Base-by-base conservation (phyloP, 2,329 filamentous ascomycete genomes). In the Tolypocladium amazonense region DNA sequence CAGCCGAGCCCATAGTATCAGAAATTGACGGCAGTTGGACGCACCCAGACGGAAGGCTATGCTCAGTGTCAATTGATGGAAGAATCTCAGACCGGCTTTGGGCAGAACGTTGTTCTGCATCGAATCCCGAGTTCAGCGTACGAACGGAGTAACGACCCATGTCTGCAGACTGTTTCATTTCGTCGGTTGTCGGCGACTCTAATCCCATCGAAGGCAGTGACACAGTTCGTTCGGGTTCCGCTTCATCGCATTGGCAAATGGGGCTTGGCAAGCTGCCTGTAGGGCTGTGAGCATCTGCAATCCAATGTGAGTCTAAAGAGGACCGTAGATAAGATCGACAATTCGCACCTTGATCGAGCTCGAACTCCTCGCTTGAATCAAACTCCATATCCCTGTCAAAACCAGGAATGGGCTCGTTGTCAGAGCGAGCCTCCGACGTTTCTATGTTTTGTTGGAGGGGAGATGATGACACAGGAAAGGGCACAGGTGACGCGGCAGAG, bases 11-110 rank as follows among this genome's bases (percentile, higher is more conserved):
- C 39, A 65, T 58, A 6, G 63, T 59, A 47, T 65, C 62, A 0
- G 62, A 60, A 25, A 70, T 56, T 38, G 58, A 15, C 25, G 58
- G 58, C 41, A 59, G 54, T 12, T 35, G 58, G 9, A 52, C 14
- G 37, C 30, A 20, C 27, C 27, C 25, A 27, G 38, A 6, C 38
- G 45, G 55, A 33, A 41, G 6, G 38, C 25, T 25, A 4, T 23
- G 20, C 4, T n/a, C n/a, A 23, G 30, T 35, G 20, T 35, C 50
- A 20, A 54, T 54, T 14, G 50, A 54, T 15, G 50, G 50, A 23
- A 54, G 50, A 6, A 11, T 37, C 20, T 54, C 50, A 15, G 12
- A 12, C 30, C 5, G 30, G 30, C 9, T 15, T 37, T 23, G 4
- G 20, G 30, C 30, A 15, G 11, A 37, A 9, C 4, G 18, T 9